A percentile compares a stretch with the other conserved stretches of the same genome.
Evolutionary conservation across 176 grass and related monocot genomes (phyloP).

Genomic region (Themeda triandra): DNA sequence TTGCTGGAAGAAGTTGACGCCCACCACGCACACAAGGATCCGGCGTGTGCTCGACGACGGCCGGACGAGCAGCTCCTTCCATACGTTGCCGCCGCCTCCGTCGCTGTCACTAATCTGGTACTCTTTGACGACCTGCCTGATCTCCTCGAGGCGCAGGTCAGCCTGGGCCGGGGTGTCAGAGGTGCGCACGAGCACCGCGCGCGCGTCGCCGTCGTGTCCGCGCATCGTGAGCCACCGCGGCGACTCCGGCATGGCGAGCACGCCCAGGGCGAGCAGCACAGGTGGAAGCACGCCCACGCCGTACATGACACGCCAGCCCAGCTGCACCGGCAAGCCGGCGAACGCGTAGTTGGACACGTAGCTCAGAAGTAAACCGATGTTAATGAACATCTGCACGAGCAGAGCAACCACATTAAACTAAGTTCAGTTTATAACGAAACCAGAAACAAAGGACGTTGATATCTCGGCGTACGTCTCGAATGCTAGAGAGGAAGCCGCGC

Average conservation of each 20-base stretch:
- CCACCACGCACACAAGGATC: slow-evolving; percentile 21
- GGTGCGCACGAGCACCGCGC: slow-evolving; percentile 30
- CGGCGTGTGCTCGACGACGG: slow-evolving; percentile 15
- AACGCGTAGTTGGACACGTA: slow-evolving; percentile 28
- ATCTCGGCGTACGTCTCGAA: neutral
- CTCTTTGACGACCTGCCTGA: neutral
- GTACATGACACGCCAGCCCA: slow-evolving; percentile 50
- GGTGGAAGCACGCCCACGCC: slow-evolving; percentile 19
- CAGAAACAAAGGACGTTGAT: neutral
- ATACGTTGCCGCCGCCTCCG: neutral
- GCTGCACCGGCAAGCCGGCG: slow-evolving; percentile 34
- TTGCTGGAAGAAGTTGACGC: slow-evolving; percentile 33
- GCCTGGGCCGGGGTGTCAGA: slow-evolving; percentile 25
- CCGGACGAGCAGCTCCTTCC: slow-evolving; percentile 13
- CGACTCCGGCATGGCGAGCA: slow-evolving; percentile 63
- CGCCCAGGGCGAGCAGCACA: slow-evolving; percentile 17
- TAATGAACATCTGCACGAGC: neutral
- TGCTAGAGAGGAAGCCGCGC: slow-evolving; percentile 26
- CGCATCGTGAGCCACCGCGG: slow-evolving; percentile 67
- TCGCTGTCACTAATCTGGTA: no score
- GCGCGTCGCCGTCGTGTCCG: slow-evolving; percentile 35
- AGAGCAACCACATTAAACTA: neutral
- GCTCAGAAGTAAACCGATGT: neutral
- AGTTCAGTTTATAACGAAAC: neutral
- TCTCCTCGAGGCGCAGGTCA: slow-evolving; percentile 40